Base-by-base conservation (phyloP, 2,329 filamentous ascomycete species). In the Akanthomyces muscarius region DNA sequence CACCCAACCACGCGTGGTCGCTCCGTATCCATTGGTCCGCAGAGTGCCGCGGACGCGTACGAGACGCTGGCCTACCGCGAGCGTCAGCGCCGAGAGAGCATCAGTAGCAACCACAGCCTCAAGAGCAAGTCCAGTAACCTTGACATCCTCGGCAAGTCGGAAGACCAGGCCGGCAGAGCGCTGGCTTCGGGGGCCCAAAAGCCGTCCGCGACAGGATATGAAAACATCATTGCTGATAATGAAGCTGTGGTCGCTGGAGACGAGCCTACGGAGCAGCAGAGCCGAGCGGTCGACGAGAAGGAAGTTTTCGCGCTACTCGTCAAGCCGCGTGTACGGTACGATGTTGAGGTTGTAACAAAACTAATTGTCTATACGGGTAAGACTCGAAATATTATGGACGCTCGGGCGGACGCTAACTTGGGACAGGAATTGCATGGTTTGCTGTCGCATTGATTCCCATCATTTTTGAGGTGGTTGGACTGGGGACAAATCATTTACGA, bases 311-410 rank as follows among this genome's bases (percentile, higher is more conserved):
- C 88, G 51, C 86, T 84, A 72, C 81, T 98, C 62, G 88, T 92
- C 66, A 91, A 89, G 76, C 92, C 95, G 55, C 86, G 95, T 68
- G 93, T 97, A 64, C 83, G 93, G 69, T 99, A 98, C 72, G 95
- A 99, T 76, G 94, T 98, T n/a, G 95, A 99, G 76, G 94, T 99
- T 45, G 90, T 99, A 44, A 98, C 95, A 5, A 98, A 97, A 77
- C 77, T 99, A 65, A 90, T 99, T 69, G 92, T 99, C 28, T 99
- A 99, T 78, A 85, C 89, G 64, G 95, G 94, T 92, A 78, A 75
- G 87, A 70, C 58, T 51, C 52, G 23, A 21, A n/a, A 10, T 41
- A 5, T 14, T 21, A 14, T 42, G 52, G 21, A 21, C 5, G 18
- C 21, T 50, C 33, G 21, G 38, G 14, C 33, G 14, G 33, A 41